Conservation (phyloP, 352 stramenopile species). For the Pythium myriotylum region DNA sequence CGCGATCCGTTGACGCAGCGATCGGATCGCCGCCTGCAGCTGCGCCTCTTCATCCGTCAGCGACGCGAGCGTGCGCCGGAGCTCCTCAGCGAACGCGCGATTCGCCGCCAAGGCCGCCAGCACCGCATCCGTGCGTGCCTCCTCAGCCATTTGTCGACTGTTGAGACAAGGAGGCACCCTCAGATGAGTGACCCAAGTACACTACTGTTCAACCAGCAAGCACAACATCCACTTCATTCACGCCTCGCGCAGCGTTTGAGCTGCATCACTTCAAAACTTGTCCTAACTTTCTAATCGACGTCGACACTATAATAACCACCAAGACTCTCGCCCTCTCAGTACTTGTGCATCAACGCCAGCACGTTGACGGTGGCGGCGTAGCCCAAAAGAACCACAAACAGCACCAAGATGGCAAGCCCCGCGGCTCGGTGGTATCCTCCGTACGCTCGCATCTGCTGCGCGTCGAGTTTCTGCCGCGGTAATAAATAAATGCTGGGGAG, state of each 20-base stretch:
- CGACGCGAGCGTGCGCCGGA: constrained; percentile 35
- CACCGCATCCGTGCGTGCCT: constrained; percentile 2
- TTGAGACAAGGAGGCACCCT: not conserved
- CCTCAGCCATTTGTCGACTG: constrained; percentile 13
- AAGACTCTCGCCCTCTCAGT: constrained; percentile 13
- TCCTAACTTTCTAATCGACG: constrained; percentile 2
- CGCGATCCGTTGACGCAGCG: constrained; percentile 53
- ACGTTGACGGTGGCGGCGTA: constrained; percentile 30
- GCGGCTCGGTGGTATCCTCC: constrained; percentile 29
- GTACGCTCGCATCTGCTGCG: constrained; percentile 36
- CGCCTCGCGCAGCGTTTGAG: too few relatives aligned
- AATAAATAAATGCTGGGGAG: constrained; percentile 41
- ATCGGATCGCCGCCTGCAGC: constrained; percentile 40
- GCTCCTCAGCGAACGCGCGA: constrained; percentile 42
- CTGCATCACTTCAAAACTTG: not conserved
- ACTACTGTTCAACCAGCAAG: too few relatives aligned
- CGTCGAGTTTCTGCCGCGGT: constrained; percentile 34
- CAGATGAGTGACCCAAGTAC: not conserved
- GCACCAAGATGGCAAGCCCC: constrained; percentile 25
- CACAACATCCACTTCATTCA: too few relatives aligned
- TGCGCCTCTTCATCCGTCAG: constrained; percentile 44
- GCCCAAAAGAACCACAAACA: constrained; percentile 25
- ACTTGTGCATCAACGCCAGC: constrained; percentile 28
- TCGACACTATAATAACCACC: not conserved
- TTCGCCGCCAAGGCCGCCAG: constrained; percentile 34